These are phyloP conservation scores for Neodidymelliopsis sp. DNA, from an alignment of 2,329 filamentous ascomycete species.

Conservation along the genomic window DNA sequence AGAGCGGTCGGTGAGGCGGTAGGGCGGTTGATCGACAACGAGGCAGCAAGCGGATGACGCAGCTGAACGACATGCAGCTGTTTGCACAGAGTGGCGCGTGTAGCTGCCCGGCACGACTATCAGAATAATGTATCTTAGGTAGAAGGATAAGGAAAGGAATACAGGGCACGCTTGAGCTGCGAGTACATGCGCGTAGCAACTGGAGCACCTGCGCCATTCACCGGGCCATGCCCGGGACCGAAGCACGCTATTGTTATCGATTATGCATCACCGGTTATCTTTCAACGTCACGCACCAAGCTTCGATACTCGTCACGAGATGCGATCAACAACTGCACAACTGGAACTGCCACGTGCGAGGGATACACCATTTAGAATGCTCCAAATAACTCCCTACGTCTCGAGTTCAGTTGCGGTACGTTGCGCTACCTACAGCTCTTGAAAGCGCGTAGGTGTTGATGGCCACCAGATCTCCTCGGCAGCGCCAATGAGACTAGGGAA, in stretches of 20 bases:
- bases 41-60: slow-evolving; percentile 43
- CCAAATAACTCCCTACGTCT: too few relatives aligned
- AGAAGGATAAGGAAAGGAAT: slow-evolving; percentile 13
- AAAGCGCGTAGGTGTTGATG: too few relatives aligned
- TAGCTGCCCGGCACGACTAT: background rate
- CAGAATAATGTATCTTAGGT: slow-evolving; percentile 3
- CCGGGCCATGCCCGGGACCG: slow-evolving; percentile 1
- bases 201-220: slow-evolving; percentile 8
- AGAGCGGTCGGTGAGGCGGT: slow-evolving; percentile 43
- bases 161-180: slow-evolving; percentile 1
- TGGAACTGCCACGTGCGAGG: background rate
- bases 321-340: background rate
- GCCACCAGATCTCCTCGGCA: too few relatives aligned
- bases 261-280: slow-evolving; percentile 21
- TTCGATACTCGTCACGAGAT: slow-evolving; percentile 5
- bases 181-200: slow-evolving; percentile 7
- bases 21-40: slow-evolving; percentile 27
- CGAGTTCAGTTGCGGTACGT: too few relatives aligned
- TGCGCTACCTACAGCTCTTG: too few relatives aligned
- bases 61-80: slow-evolving; percentile 40
- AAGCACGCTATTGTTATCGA: slow-evolving; percentile 26
- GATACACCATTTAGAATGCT: too few relatives aligned
- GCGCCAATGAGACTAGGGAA: too few relatives aligned
- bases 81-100: slow-evolving; percentile 18
- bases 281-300: slow-evolving; percentile 13